These are phyloP conservation scores for Trichosphaerium sp. DNA, from an alignment of 78 protist genomes.

Conservation along the genomic window DNA sequence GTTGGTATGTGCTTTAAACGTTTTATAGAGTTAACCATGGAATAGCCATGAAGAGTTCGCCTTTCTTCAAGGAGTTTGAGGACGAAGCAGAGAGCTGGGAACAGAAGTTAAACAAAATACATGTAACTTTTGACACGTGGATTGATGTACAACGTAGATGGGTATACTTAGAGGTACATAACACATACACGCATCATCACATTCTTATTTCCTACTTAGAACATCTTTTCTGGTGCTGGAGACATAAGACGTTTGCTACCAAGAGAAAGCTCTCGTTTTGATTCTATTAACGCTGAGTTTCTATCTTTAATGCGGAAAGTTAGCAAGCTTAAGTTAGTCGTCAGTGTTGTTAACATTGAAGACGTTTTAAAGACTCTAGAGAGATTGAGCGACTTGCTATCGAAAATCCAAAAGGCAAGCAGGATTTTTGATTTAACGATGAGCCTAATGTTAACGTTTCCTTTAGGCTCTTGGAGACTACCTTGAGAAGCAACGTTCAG, in stretches of 20 bases:
- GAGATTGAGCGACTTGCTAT: conserved; percentile 62
- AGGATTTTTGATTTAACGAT: background rate
- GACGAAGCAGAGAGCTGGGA: conserved; percentile 82
- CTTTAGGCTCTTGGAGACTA: conserved; percentile 75
- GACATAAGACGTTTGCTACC: conserved; percentile 88
- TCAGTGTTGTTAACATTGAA: conserved; percentile 69
- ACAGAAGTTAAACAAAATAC: conserved; percentile 62
- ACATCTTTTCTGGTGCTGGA: conserved; percentile 80
- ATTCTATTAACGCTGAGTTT: conserved; percentile 70
- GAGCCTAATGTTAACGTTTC: background rate
- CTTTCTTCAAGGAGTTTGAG: conserved; percentile 83
- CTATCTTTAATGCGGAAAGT: conserved; percentile 68
- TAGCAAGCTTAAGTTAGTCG: conserved; percentile 24
- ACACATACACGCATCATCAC: no score
- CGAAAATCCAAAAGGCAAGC: conserved; percentile 81
- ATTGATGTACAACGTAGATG: conserved; percentile 90
- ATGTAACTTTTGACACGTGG: conserved; percentile 73
- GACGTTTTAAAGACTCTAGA: conserved; percentile 57
- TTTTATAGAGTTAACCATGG: no score
- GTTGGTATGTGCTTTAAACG: no score
- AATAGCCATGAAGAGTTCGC: conserved; percentile 82
- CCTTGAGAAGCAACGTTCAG: conserved; percentile 83
- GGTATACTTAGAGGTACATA: conserved; percentile 94
- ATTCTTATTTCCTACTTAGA: no score
- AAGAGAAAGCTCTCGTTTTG: conserved; percentile 65